Evolutionary conservation across 495 filamentous ascomycete species (phyloP).

Genomic region (Penicillium odoratum): DNA sequence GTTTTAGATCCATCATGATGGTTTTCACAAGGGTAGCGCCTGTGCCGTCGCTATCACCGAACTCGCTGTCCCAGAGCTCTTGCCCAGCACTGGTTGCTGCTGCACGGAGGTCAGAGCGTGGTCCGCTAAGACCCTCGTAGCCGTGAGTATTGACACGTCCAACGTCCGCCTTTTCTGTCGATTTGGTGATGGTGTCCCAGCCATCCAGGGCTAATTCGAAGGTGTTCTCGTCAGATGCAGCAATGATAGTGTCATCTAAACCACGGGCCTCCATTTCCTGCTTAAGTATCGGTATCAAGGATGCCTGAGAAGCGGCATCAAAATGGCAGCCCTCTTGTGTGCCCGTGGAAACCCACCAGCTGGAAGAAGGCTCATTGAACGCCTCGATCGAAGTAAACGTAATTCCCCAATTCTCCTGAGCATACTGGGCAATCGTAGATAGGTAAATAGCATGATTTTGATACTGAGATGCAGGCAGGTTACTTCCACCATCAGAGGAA

Average conservation of each 20-base stretch:
- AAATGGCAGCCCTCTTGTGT: constrained; percentile 19
- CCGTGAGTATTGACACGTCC: constrained; percentile 15
- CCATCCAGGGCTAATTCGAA: constrained; percentile 9
- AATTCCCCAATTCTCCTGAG: constrained; percentile 15
- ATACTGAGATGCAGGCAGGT: constrained; percentile 19
- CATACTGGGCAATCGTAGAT: constrained; percentile 14
- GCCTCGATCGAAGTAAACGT: constrained; percentile 17
- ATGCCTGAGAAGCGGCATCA: constrained; percentile 8
- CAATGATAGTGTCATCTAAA: constrained; percentile 10
- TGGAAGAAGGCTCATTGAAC: constrained; percentile 16
- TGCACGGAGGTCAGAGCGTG: constrained; percentile 10
- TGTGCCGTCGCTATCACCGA: constrained; percentile 13
- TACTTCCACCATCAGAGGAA: constrained; percentile 9
- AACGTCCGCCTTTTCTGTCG: constrained; percentile 7
- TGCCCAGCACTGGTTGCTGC: constrained; percentile 11
- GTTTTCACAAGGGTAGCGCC: constrained; percentile 5
- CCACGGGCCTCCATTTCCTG: constrained; percentile 10
- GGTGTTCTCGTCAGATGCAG: constrained; percentile 14
- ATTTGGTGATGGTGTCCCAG: constrained; percentile 13
- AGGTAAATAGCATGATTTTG: constrained; percentile 18
- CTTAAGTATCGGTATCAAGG: constrained; percentile 10
- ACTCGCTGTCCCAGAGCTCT: constrained; percentile 17
- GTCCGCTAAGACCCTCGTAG: constrained; percentile 8
- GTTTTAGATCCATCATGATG: constrained; percentile 12
- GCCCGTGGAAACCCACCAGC: constrained; percentile 15